Evolutionary conservation across 2,329 filamentous ascomycete genomes (phyloP).

Genomic region (Fusarium secorum): DNA sequence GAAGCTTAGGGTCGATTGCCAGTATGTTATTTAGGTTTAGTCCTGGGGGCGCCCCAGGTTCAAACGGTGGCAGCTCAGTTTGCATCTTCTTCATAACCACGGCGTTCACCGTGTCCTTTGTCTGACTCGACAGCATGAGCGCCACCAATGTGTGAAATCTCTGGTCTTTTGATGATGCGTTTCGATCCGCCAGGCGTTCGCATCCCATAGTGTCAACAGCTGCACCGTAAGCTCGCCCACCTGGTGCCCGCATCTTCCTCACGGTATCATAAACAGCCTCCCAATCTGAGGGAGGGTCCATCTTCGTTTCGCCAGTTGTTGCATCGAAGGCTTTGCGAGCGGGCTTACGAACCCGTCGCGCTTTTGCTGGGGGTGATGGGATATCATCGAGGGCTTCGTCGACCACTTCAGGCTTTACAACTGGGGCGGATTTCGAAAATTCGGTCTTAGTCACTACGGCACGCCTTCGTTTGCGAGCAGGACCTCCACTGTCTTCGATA

Average conservation of each 20-base stretch:
- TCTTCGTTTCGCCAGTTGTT: slow-evolving; percentile 50
- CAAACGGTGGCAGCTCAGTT: slow-evolving; percentile 69
- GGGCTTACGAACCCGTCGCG: slow-evolving; percentile 54
- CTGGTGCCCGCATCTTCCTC: slow-evolving; percentile 74
- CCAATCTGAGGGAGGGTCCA: slow-evolving; percentile 80
- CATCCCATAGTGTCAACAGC: slow-evolving; percentile 99
- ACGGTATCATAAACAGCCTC: slow-evolving; percentile 80
- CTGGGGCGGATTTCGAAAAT: slow-evolving; percentile 22
- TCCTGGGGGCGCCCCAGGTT: slow-evolving; percentile 54
- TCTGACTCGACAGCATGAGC: slow-evolving; percentile 91
- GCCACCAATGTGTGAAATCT: slow-evolving; percentile 88
- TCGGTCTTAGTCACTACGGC: slow-evolving; percentile 27
- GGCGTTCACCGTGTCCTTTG: slow-evolving; percentile 90
- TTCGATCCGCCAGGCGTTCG: slow-evolving; percentile 71
- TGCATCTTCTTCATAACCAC: slow-evolving; percentile 83
- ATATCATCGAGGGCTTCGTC: slow-evolving; percentile 41
- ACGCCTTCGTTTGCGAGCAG: slow-evolving; percentile 45
- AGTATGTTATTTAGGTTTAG: slow-evolving; percentile 82
- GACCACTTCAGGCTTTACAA: slow-evolving; percentile 52
- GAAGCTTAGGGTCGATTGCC: slow-evolving; percentile 68
- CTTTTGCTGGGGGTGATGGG: slow-evolving; percentile 39
- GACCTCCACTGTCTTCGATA: slow-evolving; percentile 64
- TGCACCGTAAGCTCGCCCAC: slow-evolving; percentile 70
- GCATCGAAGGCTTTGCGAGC: slow-evolving; percentile 54
- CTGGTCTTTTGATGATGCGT: slow-evolving; percentile 61